phyloP scores from a whole-genome alignment of 805 yeast genomes.

The Ogataea chonburiensis region DNA sequence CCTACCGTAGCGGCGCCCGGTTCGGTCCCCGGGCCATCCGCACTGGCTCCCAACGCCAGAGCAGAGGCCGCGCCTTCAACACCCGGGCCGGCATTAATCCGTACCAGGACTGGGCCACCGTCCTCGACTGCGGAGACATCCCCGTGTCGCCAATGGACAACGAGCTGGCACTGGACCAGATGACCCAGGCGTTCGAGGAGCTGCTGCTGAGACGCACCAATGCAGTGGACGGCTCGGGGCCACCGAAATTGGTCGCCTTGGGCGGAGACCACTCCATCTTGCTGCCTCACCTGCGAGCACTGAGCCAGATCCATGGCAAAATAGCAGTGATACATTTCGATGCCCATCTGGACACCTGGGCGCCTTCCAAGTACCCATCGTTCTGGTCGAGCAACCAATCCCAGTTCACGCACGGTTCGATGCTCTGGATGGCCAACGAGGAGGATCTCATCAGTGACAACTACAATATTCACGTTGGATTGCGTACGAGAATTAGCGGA shows the following conservation, averaged over 20 bases:
- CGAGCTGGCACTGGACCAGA: conserved; percentile 49
- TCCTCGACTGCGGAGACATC: conserved; percentile 57
- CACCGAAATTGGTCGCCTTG: conserved; percentile 66
- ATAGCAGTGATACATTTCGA: conserved; percentile 78
- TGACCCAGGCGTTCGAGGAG: conserved; percentile 56
- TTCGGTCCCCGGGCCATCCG: conserved; percentile 71
- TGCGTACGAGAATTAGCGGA: conserved; percentile 72
- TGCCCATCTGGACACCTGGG: conserved; percentile 83
- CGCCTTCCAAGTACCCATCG: conserved; percentile 65
- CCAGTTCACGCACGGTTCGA: conserved; percentile 78
- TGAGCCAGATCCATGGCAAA: conserved; percentile 59
- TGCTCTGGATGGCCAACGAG: conserved; percentile 77
- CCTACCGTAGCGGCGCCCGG: conserved; percentile 12
- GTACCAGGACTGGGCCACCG: conserved; percentile 46
- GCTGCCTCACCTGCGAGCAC: conserved; percentile 68
- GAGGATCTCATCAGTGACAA: conserved; percentile 61
- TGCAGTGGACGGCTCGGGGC: conserved; percentile 30
- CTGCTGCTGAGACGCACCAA: conserved; percentile 39
- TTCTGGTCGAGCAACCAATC: conserved; percentile 36
- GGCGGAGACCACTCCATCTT: conserved; percentile 86
- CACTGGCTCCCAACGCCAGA: conserved; percentile 69
- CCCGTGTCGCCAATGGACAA: conserved; percentile 63
- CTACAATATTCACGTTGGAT: conserved; percentile 70
- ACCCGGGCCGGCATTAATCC: conserved; percentile 53
- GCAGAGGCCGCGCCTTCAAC: conserved; percentile 66